Base-by-base conservation (phyloP, 164 flowering plant genomes). In the Liquidambar formosana region DNA sequence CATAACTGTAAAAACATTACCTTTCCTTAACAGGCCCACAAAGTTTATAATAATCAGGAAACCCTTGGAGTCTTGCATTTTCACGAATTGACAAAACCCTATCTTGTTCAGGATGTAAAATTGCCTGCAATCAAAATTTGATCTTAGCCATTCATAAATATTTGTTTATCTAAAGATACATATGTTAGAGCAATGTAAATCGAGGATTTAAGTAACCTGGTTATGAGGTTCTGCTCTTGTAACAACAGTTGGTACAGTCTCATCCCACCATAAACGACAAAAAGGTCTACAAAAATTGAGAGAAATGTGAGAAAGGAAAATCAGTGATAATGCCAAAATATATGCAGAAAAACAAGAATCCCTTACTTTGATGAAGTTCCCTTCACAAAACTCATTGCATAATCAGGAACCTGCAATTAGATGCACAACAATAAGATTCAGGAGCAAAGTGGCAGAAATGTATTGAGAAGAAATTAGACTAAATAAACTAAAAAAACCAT, bases 221-320 rank as follows among this genome's bases (percentile, higher is more conserved):
- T 94, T 94, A 41, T 94, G 98, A 0, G 98, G 98, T 46, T 94
- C 92, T 0, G 98, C 95, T 44, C 98, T 77, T 0, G 96, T 90
- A 0, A 94, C 95, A 0, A 92, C 97, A 0, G 98, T 94, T 1
- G 97, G 82, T 0, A 94, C 93, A 26, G 84, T 90, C 38, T 90
- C 93, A 75, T 94, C 97, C 87, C 89, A 91, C 97, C 97, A 92
- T 14, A 91, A 23, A 6, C 97, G 86, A 0, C 75, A 88, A 74
- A 96, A 96, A 1, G 99, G 99, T 66, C 97, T 95, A 57, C 66
- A 78, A 0, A 62, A 18, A 33, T 26, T 11, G 10, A n/a, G 23
- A 63, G 19, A 18, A 4, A 8, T 45, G 5, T 10, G 8, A 27
- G 19, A 25, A 27, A 15, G 9, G n/a, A n/a, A 21, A 1, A 64